Evolutionary conservation across 768 basidiomycete species (phyloP), one percentile per base, ranked within the genome.

Genomic region (Macrocybe gigantea): DNA sequence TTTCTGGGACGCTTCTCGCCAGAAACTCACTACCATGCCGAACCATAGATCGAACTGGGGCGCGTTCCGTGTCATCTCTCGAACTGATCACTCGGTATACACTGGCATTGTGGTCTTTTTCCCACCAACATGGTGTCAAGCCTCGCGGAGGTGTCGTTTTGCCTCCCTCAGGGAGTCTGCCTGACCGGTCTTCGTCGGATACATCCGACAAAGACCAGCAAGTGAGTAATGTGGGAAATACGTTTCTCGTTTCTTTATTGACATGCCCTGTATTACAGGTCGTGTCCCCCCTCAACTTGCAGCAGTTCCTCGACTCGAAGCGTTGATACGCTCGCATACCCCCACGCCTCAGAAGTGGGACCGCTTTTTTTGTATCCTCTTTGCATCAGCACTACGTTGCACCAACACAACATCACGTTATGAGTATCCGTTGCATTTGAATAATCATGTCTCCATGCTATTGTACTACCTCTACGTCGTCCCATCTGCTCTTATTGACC

Each of bases 1-100:
- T 38, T 22, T 39, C 43, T 36, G 5, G 30, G 43, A n/a, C 11
- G 30, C 7, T 40, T 11, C 35, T 8, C 31, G 13, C 35, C 13
- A 5, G 35, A 34, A 9, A 11, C 30, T 45, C 32, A 35, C 44
- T 15, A 15, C 13, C 29, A 15, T 37, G 5, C 32, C 22, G 22
- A 9, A 22, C 41, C 48, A 22, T 41, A 88, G 86, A 79, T 57
- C 68, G 75, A 40, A 70, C 66, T 2, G 72, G 73, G 2, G 62
- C 69, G 40, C 74, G 78, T 12, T 61, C 79, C 0, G 68, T 83
- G 22, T 86, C 88, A 1, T 68, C 73, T 33, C 55, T 88, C 15
- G 88, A 89, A 56, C 67, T 87, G 6, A 64, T 73, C 6, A 69
- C 80, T n/a, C 77, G 88, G 40, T 78, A 88, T 56, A 85, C 80